Conservation (phyloP, 345 rosid genomes). For the Acer saccharum region DNA sequence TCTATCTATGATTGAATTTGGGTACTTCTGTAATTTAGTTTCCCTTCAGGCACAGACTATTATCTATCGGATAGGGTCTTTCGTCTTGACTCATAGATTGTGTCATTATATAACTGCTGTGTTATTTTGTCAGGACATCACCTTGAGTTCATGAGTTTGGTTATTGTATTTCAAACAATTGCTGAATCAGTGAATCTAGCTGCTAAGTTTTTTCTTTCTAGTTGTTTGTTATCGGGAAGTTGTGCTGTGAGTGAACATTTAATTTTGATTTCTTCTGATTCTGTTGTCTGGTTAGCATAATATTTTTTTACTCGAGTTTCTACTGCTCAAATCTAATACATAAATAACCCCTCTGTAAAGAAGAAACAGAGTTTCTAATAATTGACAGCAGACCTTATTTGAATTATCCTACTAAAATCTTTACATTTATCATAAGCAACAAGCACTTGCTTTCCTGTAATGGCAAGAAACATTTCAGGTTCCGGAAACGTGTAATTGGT, state of each 20-base stretch:
- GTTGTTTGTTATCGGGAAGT: too few species aligned
- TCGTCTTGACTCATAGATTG: neutral
- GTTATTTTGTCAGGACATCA: neutral
- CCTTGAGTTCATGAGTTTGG: too few species aligned
- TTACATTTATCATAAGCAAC: neutral
- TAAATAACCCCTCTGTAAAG: neutral
- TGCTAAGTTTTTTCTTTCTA: neutral
- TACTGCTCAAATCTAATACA: neutral
- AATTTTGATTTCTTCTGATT: neutral
- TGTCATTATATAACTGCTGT: neutral
- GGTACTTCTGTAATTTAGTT: neutral
- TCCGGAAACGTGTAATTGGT: conserved; percentile 15
- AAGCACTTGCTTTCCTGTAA: conserved; percentile 34
- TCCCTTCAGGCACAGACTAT: neutral
- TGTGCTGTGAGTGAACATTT: too few species aligned
- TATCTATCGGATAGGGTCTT: too few species aligned
- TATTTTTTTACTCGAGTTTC: neutral
- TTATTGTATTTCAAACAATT: neutral
- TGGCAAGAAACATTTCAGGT: conserved; percentile 31
- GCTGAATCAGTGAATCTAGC: conserved; percentile 9
- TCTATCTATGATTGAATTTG: neutral
- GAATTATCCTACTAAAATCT: neutral
- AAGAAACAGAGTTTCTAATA: conserved; percentile 15
- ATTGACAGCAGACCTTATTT: conserved; percentile 31
- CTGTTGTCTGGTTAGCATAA: neutral